Conservation (phyloP, 83 land plant species). For the Picea engelmannii region DNA sequence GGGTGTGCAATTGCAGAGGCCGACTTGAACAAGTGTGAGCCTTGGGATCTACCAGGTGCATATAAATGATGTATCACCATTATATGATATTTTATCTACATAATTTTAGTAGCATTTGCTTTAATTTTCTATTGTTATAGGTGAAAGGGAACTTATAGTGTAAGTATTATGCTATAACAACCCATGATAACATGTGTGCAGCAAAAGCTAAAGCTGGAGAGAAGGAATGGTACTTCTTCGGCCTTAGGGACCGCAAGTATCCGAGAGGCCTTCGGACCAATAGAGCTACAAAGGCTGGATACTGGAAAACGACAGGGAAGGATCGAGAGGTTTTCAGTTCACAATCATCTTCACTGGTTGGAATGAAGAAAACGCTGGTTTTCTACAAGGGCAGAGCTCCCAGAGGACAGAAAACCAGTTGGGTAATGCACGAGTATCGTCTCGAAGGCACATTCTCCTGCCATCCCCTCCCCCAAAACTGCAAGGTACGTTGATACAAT, state of each 20-base stretch:
- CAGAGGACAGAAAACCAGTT: constrained; percentile 63
- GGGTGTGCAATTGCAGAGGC: constrained; percentile 59
- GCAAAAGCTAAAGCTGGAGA: constrained; percentile 50
- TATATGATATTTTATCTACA: no score
- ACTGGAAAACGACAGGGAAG: constrained; percentile 75
- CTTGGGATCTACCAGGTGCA: constrained; percentile 80
- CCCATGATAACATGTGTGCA: constrained; percentile 7
- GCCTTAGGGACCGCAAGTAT: constrained; percentile 60
- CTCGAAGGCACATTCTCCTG: constrained; percentile 43
- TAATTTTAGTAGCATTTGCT: no score
- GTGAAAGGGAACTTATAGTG: no score
- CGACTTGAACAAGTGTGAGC: constrained; percentile 81
- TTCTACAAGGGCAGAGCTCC: constrained; percentile 72
- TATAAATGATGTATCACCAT: not conserved
- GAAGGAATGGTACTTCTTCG: constrained; percentile 66
- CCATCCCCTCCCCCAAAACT: constrained; percentile 14
- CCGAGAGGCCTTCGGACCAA: constrained; percentile 54
- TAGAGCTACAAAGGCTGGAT: constrained; percentile 56
- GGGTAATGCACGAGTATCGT: constrained; percentile 80
- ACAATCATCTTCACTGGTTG: constrained; percentile 22
- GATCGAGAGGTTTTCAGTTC: constrained; percentile 60
- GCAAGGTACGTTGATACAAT: constrained; percentile 28
- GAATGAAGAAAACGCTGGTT: constrained; percentile 74
- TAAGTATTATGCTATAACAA: no score
- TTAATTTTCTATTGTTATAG: no score